Evolutionary conservation across 768 basidiomycete species (phyloP).

Genomic region (Mycena crocata): DNA sequence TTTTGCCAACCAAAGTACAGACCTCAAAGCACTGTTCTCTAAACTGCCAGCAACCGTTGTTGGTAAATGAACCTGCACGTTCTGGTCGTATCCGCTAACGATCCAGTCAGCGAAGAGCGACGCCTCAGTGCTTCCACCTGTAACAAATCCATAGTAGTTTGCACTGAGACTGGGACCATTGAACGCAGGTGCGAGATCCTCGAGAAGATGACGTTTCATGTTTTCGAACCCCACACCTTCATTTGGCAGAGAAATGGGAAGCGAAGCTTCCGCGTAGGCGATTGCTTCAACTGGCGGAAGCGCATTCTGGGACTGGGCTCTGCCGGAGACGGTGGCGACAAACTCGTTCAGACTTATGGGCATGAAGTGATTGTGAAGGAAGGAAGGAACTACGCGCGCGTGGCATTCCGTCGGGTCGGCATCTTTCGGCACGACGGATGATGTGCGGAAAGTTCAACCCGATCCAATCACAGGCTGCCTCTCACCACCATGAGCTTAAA

Average conservation of each 20-base stretch:
- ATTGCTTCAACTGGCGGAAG: constrained; percentile 22
- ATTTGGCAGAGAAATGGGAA: constrained; percentile 21
- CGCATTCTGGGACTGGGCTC: neutral
- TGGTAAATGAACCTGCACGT: constrained; percentile 18
- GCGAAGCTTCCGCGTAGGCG: constrained; percentile 18
- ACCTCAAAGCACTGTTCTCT: constrained; percentile 24
- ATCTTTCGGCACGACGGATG: too few species aligned
- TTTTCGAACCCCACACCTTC: constrained; percentile 23
- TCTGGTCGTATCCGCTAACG: constrained; percentile 24
- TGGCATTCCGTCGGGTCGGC: neutral
- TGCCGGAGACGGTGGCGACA: constrained; percentile 7
- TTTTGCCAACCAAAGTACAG: neutral
- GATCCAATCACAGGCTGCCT: neutral
- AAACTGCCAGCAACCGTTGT: constrained; percentile 13
- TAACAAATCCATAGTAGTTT: constrained; percentile 30
- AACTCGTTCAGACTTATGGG: constrained; percentile 27
- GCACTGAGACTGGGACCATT: constrained; percentile 20
- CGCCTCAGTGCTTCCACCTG: constrained; percentile 20
- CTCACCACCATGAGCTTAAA: constrained; percentile 5
- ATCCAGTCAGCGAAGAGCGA: constrained; percentile 28
- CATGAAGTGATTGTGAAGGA: neutral
- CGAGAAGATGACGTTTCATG: constrained; percentile 22
- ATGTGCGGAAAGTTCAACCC: too few species aligned
- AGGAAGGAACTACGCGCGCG: neutral
- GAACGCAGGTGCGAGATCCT: constrained; percentile 25